phyloP scores from a whole-genome alignment of 2,329 filamentous ascomycete genomes.

The Trichoderma afroharzianum region DNA sequence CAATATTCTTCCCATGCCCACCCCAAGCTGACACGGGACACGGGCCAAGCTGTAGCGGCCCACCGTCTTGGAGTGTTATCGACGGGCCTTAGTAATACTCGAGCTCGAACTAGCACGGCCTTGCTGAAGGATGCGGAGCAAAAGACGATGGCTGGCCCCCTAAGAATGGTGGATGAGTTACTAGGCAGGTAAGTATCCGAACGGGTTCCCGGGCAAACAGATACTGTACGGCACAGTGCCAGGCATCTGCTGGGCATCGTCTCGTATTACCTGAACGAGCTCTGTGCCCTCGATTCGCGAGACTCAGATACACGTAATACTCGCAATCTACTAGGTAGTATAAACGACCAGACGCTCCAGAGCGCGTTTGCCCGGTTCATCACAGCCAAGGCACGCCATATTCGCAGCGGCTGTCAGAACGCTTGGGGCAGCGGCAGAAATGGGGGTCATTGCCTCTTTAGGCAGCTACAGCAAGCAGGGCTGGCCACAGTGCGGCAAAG shows the following conservation, averaged over 20 bases:
- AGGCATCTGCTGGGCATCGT: not conserved
- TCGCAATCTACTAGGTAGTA: not conserved
- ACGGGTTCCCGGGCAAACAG: not conserved
- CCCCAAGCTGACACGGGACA: slow-evolving; percentile 7
- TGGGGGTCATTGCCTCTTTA: slow-evolving; percentile 15
- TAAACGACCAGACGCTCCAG: not conserved
- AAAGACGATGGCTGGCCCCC: not conserved
- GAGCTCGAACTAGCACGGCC: not conserved
- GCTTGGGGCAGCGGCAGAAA: slow-evolving; percentile 7
- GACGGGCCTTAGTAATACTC: not conserved
- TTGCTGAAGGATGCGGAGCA: not conserved
- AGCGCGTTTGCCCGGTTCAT: not conserved
- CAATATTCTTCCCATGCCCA: not conserved
- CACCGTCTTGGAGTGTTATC: not conserved
- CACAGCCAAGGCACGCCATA: not conserved
- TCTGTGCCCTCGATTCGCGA: slow-evolving; percentile 1
- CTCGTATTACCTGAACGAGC: not conserved
- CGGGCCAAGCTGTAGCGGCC: not conserved
- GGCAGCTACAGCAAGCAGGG: slow-evolving; percentile 16
- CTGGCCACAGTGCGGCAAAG: slow-evolving; percentile 18
- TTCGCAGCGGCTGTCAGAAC: slow-evolving; percentile 11
- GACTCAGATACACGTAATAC: not conserved
- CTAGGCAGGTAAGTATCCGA: not conserved
- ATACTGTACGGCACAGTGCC: not conserved
- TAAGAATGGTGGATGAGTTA: not conserved